A percentile compares a stretch with the other conserved stretches of the same genome.
phyloP scores from a whole-genome alignment of 805 yeast species.

The Pichia gijzeniarum region DNA sequence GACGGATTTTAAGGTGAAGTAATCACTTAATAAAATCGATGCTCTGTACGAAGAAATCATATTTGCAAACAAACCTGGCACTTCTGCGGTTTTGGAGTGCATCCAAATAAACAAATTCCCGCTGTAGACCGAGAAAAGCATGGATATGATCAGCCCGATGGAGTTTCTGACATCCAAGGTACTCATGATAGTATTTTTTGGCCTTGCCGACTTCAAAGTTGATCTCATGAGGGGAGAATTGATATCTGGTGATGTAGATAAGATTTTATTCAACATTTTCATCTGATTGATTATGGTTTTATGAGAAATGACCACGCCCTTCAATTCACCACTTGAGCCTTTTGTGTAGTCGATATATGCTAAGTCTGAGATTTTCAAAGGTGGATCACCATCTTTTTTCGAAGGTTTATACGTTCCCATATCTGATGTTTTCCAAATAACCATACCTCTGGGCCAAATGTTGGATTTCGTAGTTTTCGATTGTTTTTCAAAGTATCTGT shows the following conservation, averaged over 20 bases:
- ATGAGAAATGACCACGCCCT: constrained; percentile 93
- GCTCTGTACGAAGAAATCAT: constrained; percentile 65
- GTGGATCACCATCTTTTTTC: constrained; percentile 53
- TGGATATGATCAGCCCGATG: constrained; percentile 79
- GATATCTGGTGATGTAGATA: constrained; percentile 50
- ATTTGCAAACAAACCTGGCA: constrained; percentile 83
- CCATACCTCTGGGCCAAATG: constrained; percentile 66
- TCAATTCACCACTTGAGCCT: constrained; percentile 82
- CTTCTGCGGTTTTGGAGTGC: constrained; percentile 64
- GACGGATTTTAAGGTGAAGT: constrained; percentile 81
- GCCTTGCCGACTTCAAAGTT: constrained; percentile 39
- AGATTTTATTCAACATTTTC: constrained; percentile 62
- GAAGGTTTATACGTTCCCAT: constrained; percentile 65
- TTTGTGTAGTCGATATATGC: constrained; percentile 92
- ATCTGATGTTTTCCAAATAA: constrained; percentile 80
- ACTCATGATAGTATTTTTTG: constrained; percentile 52
- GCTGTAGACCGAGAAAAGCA: constrained; percentile 71
- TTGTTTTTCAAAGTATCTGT: constrained; percentile 65
- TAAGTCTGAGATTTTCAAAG: constrained; percentile 68
- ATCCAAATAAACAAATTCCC: constrained; percentile 82
- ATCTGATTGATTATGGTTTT: constrained; percentile 84
- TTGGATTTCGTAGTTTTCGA: constrained; percentile 27
- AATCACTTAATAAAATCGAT: constrained; percentile 75
- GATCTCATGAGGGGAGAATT: constrained; percentile 42
- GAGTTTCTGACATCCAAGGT: constrained; percentile 70